Percentiles rank a stretch among this genome's conserved stretches.
phyloP scores from a whole-genome alignment of 129 eudicot species.

The Tagetes erecta region DNA sequence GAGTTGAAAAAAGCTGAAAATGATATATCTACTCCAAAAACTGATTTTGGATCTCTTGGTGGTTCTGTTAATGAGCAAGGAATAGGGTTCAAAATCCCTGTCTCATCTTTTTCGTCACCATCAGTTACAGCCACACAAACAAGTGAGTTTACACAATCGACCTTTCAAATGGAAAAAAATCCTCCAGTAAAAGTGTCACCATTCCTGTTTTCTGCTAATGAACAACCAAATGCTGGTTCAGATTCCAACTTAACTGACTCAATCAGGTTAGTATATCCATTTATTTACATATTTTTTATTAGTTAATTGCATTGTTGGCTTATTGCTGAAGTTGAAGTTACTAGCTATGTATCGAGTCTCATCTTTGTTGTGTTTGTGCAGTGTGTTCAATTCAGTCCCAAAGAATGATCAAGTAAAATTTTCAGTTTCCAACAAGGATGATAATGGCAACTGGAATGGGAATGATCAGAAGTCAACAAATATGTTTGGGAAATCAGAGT shows the following conservation, averaged over 20 bases:
- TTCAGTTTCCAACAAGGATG: slow-evolving; percentile 24
- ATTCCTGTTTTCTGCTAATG: slow-evolving; percentile 26
- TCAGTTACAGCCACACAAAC: slow-evolving; percentile 24
- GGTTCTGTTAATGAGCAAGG: slow-evolving; percentile 32
- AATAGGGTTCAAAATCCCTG: slow-evolving; percentile 28
- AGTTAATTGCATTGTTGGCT: not conserved
- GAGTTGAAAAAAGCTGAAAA: slow-evolving; percentile 35
- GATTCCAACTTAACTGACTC: slow-evolving; percentile 26
- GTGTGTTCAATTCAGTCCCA: slow-evolving; percentile 28
- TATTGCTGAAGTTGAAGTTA: slow-evolving; percentile 22
- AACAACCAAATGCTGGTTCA: slow-evolving; percentile 12
- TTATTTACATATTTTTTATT: not conserved
- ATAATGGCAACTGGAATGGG: slow-evolving; percentile 25
- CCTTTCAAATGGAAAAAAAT: slow-evolving; percentile 20
- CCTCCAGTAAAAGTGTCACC: slow-evolving; percentile 35
- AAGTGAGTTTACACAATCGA: slow-evolving; percentile 23
- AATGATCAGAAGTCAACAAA: slow-evolving; percentile 26
- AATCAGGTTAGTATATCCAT: slow-evolving; percentile 35
- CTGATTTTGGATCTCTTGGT: slow-evolving; percentile 22
- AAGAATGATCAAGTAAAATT: slow-evolving; percentile 25
- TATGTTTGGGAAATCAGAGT: slow-evolving; percentile 22
- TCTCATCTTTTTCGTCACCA: slow-evolving; percentile 28
- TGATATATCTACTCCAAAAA: slow-evolving; percentile 15
- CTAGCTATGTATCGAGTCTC: slow-evolving; percentile 7
- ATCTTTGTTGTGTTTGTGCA: slow-evolving; percentile 33